Conservation (phyloP, 2,329 filamentous ascomycete genomes). For the Stagonosporopsis rhizophila region DNA sequence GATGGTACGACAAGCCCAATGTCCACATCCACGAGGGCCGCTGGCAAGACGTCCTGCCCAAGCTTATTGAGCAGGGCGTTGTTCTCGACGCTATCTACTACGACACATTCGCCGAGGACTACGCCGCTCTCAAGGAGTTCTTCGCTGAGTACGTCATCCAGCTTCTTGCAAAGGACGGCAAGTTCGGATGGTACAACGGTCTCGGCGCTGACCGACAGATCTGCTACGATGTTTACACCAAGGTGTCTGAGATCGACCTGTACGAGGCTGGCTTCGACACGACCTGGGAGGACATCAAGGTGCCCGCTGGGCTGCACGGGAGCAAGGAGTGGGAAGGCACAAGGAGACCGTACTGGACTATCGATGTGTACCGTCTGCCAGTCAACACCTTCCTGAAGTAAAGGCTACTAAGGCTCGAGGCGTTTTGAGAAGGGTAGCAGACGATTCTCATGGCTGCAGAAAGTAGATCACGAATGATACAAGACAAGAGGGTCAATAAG, state of each 20-base stretch:
- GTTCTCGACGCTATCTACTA: conserved; percentile 73
- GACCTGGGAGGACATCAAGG: conserved; percentile 46
- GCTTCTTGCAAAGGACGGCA: conserved; percentile 42
- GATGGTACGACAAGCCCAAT: conserved; percentile 69
- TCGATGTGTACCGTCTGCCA: conserved; percentile 45
- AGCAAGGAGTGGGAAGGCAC: conserved; percentile 47
- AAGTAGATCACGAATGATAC: background rate
- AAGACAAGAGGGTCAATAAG: background rate
- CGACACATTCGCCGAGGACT: conserved; percentile 50
- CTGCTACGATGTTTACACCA: conserved; percentile 51
- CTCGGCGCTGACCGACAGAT: conserved; percentile 49
- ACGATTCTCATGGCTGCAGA: background rate
- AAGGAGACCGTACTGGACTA: conserved; percentile 47
- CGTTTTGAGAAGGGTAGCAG: background rate
- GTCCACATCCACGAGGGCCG: conserved; percentile 70
- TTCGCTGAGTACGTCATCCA: conserved; percentile 48
- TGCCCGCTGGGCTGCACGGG: conserved; percentile 43
- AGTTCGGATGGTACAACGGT: conserved; percentile 50
- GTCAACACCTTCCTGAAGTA: conserved; percentile 47
- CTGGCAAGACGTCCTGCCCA: conserved; percentile 82
- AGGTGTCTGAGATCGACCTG: conserved; percentile 49
- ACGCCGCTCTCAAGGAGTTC: conserved; percentile 47
- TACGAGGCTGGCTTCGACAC: conserved; percentile 48
- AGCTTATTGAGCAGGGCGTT: conserved; percentile 71
- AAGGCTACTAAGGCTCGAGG: background rate